Conservation (phyloP, 768 basidiomycete species). For the Mycena alexandri region DNA sequence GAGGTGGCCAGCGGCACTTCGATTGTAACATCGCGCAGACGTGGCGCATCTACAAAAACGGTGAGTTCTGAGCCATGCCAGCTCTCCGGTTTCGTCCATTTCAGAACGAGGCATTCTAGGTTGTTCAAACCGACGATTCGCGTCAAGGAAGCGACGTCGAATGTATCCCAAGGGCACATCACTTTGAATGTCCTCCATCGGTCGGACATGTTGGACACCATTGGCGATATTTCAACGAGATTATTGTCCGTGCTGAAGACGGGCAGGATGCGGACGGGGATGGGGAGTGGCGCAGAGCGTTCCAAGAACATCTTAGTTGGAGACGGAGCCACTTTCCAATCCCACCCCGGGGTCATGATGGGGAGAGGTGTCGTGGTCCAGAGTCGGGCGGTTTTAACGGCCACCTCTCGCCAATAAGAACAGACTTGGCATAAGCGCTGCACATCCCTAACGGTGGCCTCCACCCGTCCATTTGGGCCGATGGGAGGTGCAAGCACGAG, state of each 20-base stretch:
- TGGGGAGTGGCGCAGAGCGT: slow-evolving; percentile 12
- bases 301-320: slow-evolving; percentile 20
- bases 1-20: background rate
- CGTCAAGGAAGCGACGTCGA: background rate
- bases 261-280: background rate
- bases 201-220: background rate
- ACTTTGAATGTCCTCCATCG: slow-evolving; percentile 16
- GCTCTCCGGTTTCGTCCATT: no score
- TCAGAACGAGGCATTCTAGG: no score
- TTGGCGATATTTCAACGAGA: background rate
- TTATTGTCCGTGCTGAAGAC: background rate
- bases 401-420: slow-evolving; percentile 13
- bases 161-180: background rate
- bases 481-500: slow-evolving; percentile 7
- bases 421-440: slow-evolving; percentile 21
- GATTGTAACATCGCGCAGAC: slow-evolving; percentile 14
- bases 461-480: no score
- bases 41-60: slow-evolving; percentile 5
- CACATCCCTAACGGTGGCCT: no score
- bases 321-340: background rate
- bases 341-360: background rate
- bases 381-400: slow-evolving; percentile 1
- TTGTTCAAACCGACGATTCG: background rate
- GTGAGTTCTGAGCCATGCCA: no score
- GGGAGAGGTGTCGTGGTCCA: slow-evolving; percentile 6